Percentiles rank a stretch among this genome's conserved stretches.
These are phyloP conservation scores for Aspergillus eucalypticola DNA, from an alignment of 2,329 filamentous ascomycete genomes.

Conservation along the genomic window DNA sequence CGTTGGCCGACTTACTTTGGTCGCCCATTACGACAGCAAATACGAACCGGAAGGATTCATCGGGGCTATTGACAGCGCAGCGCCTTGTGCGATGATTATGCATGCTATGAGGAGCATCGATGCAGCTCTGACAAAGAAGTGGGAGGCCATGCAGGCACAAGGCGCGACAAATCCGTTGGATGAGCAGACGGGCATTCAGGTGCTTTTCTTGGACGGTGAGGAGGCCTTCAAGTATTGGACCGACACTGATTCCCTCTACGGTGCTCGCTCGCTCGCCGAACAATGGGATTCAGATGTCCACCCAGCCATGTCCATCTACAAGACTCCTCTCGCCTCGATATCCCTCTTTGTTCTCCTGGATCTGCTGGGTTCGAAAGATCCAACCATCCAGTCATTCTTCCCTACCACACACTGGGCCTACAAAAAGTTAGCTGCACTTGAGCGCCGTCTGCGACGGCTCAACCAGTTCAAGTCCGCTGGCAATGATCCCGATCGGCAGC, in stretches of 20 bases:
- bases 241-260: slow-evolving; percentile 81
- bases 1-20: slow-evolving; percentile 77
- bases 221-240: slow-evolving; percentile 87
- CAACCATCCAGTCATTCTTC: slow-evolving; percentile 81
- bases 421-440: slow-evolving; percentile 69
- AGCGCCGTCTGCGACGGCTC: slow-evolving; percentile 70
- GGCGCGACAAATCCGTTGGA: slow-evolving; percentile 61
- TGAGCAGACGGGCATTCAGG: slow-evolving; percentile 80
- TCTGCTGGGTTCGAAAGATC: slow-evolving; percentile 70
- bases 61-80: slow-evolving; percentile 89
- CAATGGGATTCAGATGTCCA: slow-evolving; percentile 74
- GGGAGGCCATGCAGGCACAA: slow-evolving; percentile 68
- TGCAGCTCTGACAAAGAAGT: slow-evolving; percentile 75
- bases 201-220: slow-evolving; percentile 88
- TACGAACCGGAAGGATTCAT: slow-evolving; percentile 80
- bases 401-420: slow-evolving; percentile 93
- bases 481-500: slow-evolving; percentile 23
- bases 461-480: slow-evolving; percentile 62
- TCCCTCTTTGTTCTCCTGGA: slow-evolving; percentile 90
- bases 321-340: slow-evolving; percentile 74
- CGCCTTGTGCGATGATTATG: slow-evolving; percentile 90
- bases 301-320: slow-evolving; percentile 71
- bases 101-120: slow-evolving; percentile 82
- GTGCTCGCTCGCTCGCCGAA: slow-evolving; percentile 76
- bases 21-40: slow-evolving; percentile 92